Percentiles rank a stretch among this genome's conserved stretches.
These are phyloP conservation scores for Fusarium concolor DNA, from an alignment of 2,329 filamentous ascomycete genomes.

Conservation along the genomic window DNA sequence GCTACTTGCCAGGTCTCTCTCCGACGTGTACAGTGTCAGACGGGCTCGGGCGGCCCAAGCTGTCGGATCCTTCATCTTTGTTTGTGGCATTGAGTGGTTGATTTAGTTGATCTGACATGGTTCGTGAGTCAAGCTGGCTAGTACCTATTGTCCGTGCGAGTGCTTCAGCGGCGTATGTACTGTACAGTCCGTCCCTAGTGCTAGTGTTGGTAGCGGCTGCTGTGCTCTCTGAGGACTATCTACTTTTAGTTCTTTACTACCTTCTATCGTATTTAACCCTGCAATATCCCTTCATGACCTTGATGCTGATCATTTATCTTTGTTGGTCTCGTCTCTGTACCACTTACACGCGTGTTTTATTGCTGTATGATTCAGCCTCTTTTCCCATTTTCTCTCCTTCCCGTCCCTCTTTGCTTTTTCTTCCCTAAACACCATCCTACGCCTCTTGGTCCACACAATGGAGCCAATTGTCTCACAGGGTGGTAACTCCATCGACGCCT, in stretches of 20 bases:
- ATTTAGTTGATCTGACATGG: constrained; percentile 30
- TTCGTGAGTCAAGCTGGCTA: neutral
- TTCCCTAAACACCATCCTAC: neutral
- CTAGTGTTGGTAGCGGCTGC: constrained; percentile 18
- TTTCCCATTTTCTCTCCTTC: neutral
- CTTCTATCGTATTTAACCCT: constrained; percentile 39
- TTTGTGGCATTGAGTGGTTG: constrained; percentile 27
- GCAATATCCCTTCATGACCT: constrained; percentile 14
- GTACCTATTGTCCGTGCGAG: neutral
- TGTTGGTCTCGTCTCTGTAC: constrained; percentile 19
- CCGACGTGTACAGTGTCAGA: constrained; percentile 42
- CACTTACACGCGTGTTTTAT: constrained; percentile 33
- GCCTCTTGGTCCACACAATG: constrained; percentile 19
- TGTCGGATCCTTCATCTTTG: constrained; percentile 41
- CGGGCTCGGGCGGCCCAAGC: constrained; percentile 42
- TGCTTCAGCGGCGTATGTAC: neutral
- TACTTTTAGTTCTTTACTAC: neutral
- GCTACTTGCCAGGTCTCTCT: constrained; percentile 26
- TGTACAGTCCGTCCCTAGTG: too few species aligned
- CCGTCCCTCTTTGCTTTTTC: neutral
- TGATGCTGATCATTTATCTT: neutral
- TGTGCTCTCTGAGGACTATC: constrained; percentile 18
- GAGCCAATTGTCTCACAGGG: constrained; percentile 21
- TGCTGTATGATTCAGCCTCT: constrained; percentile 37
- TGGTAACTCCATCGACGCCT: constrained; percentile 5